Evolutionary conservation across 2,329 filamentous ascomycete genomes (phyloP), one percentile per base, ranked within the genome.

Genomic region (Neonectria coccinea): DNA sequence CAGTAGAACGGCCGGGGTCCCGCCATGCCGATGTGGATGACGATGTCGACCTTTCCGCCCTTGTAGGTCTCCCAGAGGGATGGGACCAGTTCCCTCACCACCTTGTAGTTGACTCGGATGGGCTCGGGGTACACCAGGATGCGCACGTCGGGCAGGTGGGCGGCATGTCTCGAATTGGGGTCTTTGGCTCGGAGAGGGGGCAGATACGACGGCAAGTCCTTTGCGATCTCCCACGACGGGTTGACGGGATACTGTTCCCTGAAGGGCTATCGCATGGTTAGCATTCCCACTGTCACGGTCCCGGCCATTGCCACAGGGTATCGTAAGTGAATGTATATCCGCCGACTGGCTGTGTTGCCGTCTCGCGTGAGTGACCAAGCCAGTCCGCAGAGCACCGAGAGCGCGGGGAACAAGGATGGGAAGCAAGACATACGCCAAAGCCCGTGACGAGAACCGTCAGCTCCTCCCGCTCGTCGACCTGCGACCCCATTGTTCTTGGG

Each of bases 1-100:
- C 87, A 86, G 76, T 95, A 97, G 70, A 87, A 78, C 14, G 88
- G 71, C 77, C 84, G 70, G 80, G 87, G 73, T 77, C 91, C 75
- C 76, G 92, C 92, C 86, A 97, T 93, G 67, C 93, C 93, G 56
- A 97, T 91, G 77, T 97, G 93, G 4, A 97, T 77, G 22, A 89
- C 84, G 31, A 91, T 79, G 77, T 97, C 91, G 58, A 89, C 85
- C 53, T 81, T 78, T 58, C 72, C 75, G 56, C 76, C 67, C 70
- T 77, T 62, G 75, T 75, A 65, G 31, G 63, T 61, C 42, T 83
- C 80, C 80, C 92, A 88, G 5, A 97, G 82, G 5, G 75, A 75
- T 1, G 93, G 91, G 4, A 94, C 83, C 2, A 90, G 77, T 12
- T 81, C 78, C 55, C 88, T 86, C 36, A 94, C 90, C 8, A 84